Evolutionary conservation across 2,329 filamentous ascomycete genomes (phyloP), one percentile per base, ranked within the genome.

Genomic region (Penicillium sp.): DNA sequence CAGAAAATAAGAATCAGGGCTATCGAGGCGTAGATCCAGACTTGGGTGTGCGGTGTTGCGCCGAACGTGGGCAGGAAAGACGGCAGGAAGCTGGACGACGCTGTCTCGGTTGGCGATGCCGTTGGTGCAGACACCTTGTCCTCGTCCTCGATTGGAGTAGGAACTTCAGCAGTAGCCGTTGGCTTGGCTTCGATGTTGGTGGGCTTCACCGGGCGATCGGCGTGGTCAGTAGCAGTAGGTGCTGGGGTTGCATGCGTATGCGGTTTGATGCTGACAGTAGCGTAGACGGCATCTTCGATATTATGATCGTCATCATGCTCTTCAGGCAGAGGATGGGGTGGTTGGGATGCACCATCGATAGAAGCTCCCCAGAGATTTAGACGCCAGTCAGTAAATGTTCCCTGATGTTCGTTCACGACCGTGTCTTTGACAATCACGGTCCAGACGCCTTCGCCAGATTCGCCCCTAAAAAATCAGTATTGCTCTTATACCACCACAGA

Each of bases 291-390:
- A 26, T 85, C 83, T 62, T 82, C 75, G 63, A 88, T 87, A 70
- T 92, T 89, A 66, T 96, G 85, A 58, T 88, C 86, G 67, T 97
- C 91, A 61, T 97, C 93, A 47, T 90, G 79, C 50, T 89, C 88
- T 5, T 83, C 85, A 0, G 94, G 94, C 77, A 97, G 83, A 7
- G 94, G 93, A 16, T 95, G 83, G 4, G 88, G 79, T 7, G 76
- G 81, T 52, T 92, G 87, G 68, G 89, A 89, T 50, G 81, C 78
- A 35, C 84, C 81, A 68, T 97, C 90, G 63, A 90, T 89, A 59
- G 83, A 81, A 72, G 97, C 92, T 60, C 94, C 94, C 91, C 91
- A 99, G 3, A 99, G 82, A 70, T 93, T 95, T 58, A 99, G 79
- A 66, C 90, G 89, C 91, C 92, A 99, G 75, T 99, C 93, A 47